These are phyloP conservation scores for Fusarium avenaceum DNA, from an alignment of 2,329 filamentous ascomycete genomes.

Conservation along the genomic window DNA sequence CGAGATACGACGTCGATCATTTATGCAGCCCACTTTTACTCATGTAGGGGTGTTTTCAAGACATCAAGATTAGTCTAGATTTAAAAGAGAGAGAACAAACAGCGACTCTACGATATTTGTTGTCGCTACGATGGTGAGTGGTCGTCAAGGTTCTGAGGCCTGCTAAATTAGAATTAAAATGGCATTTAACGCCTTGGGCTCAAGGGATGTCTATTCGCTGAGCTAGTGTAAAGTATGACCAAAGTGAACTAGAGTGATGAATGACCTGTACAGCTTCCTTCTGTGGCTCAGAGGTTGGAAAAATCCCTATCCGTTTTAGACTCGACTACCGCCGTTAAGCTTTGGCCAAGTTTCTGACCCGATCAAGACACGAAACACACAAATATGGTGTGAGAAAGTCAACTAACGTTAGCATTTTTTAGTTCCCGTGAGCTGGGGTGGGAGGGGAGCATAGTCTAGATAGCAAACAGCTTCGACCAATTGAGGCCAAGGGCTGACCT, in stretches of 20 bases:
- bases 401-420: conserved; percentile 23
- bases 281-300: not conserved
- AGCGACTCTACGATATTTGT: not conserved
- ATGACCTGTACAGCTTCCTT: conserved; percentile 5
- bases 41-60: not conserved
- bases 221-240: not conserved
- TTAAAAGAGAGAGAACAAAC: not conserved
- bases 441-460: no score
- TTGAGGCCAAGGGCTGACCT: conserved; percentile 1
- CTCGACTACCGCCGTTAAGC: not conserved
- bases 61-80: not conserved
- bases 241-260: not conserved
- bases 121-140: not conserved
- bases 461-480: conserved; percentile 24
- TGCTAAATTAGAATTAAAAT: conserved; percentile 5
- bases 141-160: conserved; percentile 3
- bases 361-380: conserved; percentile 1
- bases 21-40: conserved; percentile 29
- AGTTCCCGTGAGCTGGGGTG: conserved; percentile 37
- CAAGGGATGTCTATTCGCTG: not conserved
- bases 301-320: not conserved
- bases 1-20: conserved; percentile 42
- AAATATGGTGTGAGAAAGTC: not conserved
- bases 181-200: conserved; percentile 6
- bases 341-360: conserved; percentile 10